phyloP scores from a whole-genome alignment of 495 filamentous ascomycete species.

The Trichoderma parareesei region DNA sequence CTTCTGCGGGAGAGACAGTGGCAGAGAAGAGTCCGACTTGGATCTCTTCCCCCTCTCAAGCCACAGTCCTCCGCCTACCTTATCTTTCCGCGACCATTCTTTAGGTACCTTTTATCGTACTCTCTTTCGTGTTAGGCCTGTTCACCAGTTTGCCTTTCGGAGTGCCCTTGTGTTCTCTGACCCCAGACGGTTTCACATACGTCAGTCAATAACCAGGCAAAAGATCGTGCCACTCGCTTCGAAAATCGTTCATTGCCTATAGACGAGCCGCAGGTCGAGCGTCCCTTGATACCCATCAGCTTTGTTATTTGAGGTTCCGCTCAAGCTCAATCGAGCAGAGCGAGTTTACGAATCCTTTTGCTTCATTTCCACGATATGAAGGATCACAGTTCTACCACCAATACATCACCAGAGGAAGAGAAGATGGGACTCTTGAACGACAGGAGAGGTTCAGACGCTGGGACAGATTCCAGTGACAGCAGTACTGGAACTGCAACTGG shows the following conservation, averaged over 20 bases:
- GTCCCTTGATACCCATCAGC: not conserved
- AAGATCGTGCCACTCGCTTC: not conserved
- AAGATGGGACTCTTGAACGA: constrained; percentile 22
- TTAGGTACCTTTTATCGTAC: not conserved
- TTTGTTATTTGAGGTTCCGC: not conserved
- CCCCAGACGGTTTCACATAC: not conserved
- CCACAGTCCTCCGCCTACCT: not conserved
- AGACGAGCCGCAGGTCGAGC: not conserved
- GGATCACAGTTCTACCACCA: constrained; percentile 19
- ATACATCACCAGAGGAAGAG: constrained; percentile 26
- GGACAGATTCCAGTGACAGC: not conserved
- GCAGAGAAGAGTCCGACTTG: not conserved
- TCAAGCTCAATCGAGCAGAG: not conserved
- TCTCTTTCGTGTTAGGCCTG: constrained; percentile 14
- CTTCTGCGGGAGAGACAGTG: not conserved
- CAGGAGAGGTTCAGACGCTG: not conserved
- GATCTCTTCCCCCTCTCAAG: not conserved
- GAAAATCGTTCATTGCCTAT: not conserved
- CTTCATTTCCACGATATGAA: constrained; percentile 25
- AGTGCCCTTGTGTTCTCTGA: constrained; percentile 16
- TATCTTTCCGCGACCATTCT: not conserved
- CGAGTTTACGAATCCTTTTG: not conserved
- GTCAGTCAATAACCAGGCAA: not conserved
- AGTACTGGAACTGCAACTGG: not conserved
- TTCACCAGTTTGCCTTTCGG: constrained; percentile 9